Base-by-base conservation (phyloP, 176 grass and related monocot species). In the Secale cereale region DNA sequence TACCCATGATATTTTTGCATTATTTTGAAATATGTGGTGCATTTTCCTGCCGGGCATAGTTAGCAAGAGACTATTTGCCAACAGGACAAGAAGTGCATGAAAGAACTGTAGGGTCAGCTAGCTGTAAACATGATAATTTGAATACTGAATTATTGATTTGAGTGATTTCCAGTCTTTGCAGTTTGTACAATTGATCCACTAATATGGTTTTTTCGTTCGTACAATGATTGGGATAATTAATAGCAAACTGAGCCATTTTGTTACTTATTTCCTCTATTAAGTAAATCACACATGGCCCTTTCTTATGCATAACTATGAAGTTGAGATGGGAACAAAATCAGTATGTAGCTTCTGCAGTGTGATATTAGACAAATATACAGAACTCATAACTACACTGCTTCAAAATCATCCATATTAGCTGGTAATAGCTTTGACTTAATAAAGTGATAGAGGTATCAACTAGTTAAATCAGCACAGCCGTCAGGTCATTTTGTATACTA, bases 301-400 rank as follows among this genome's bases (percentile, higher is more conserved):
- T 41, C 70, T 7, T 80, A 50, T 50, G 81, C 72, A 77, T 61
- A 87, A 50, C 70, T 85, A 77, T 87, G 80, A 86, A 79, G 66
- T 74, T 79, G 9, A 90, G 82, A 87, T 45, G 45, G 40, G 9
- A 50, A 71, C 70, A 30, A 46, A n/a, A 60, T 71, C n/a, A 83
- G 19, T 41, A 80, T 84, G 61, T 50, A 62, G 14, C 57, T 35
- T 81, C 37, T 77, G 14, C 52, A 81, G 35, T 56, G 77, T 48
- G 31, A 26, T 39, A 6, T 40, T 86, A 11, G 16, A 61, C n/a
- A 87, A 50, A 62, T 76, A 22, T 61, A 74, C 36, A 52, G 5
- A 52, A 52, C 48, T 52, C 5, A 22, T 50, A n/a, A 60, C 60
- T 68, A n/a, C 70, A 61, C 48, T 69, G 32, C 62, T 46, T 76